Evolutionary conservation across 1,284 basidiomycete genomes (phyloP).

Genomic region (Heterobasidion occidentale): DNA sequence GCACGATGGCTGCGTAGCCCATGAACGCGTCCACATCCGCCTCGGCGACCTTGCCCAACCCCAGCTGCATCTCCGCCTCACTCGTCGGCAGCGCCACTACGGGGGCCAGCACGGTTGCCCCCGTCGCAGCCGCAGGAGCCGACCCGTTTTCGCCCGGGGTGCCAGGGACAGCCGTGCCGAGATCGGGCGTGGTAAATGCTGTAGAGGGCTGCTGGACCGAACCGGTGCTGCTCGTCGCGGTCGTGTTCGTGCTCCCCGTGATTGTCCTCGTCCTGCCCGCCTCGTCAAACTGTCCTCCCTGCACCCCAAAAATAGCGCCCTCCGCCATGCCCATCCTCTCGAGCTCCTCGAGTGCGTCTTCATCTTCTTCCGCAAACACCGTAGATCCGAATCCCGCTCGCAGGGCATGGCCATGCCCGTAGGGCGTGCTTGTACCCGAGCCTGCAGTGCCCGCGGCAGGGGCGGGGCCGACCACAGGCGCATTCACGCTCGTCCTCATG

Average conservation of each 20-base stretch:
- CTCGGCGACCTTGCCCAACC: conserved; percentile 73
- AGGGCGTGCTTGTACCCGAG: conserved; percentile 57
- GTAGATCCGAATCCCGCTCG: conserved; percentile 50
- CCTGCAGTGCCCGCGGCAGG: conserved; percentile 29
- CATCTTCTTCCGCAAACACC: conserved; percentile 66
- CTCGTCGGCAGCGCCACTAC: conserved; percentile 61
- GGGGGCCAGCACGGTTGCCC: conserved; percentile 38
- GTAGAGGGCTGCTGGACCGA: conserved; percentile 33
- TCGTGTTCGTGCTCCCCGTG: conserved; percentile 41
- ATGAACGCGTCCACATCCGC: conserved; percentile 76
- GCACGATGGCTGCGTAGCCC: conserved; percentile 77
- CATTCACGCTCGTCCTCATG: conserved; percentile 50
- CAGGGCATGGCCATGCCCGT: conserved; percentile 26
- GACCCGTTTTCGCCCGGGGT: conserved; percentile 25
- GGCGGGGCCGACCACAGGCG: conserved; percentile 14
- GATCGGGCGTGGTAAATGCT: conserved; percentile 58
- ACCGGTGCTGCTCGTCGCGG: conserved; percentile 6
- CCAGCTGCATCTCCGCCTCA: conserved; percentile 65
- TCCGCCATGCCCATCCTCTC: conserved; percentile 28
- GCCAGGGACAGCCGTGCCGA: conserved; percentile 24
- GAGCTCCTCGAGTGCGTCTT: conserved; percentile 57
- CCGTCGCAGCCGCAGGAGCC: conserved; percentile 8
- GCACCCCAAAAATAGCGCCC: conserved; percentile 11
- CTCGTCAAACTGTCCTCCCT: conserved; percentile 27
- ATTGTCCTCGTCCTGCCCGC: conserved; percentile 30